A percentile compares a stretch with the other conserved stretches of the same genome.
Evolutionary conservation across 1,284 basidiomycete genomes (phyloP).

Genomic region (Leccinum huronense): DNA sequence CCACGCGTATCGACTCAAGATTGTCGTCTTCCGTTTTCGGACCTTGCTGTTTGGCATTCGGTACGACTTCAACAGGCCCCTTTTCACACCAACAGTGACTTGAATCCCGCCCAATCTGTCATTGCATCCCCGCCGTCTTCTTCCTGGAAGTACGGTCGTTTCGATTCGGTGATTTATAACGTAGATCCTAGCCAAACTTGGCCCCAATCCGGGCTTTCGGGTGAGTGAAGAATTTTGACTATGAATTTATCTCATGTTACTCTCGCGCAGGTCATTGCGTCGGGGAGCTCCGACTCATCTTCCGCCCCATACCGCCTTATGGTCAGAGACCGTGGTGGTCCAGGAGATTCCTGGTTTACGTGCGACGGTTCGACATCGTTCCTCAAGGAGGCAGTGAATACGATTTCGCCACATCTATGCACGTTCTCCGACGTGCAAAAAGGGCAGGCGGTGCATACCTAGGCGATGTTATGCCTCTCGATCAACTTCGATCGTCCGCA

Average conservation of each 20-base stretch:
- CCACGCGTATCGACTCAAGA: not conserved
- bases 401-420: not conserved
- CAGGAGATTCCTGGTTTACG: not conserved
- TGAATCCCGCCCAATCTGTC: not conserved
- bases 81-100: not conserved
- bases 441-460: not conserved
- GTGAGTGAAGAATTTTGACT: not conserved
- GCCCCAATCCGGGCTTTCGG: not conserved
- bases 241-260: not conserved
- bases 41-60: not conserved
- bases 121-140: not conserved
- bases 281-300: not conserved
- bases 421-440: not conserved
- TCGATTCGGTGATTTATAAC: not conserved
- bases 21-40: not conserved
- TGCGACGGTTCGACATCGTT: not conserved
- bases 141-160: not conserved
- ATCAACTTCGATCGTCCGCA: too few relatives aligned
- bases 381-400: not conserved
- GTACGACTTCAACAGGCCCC: not conserved
- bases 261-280: not conserved
- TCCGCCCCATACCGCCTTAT: not conserved
- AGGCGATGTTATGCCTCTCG: too few relatives aligned
- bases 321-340: slow-evolving; percentile 3
- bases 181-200: not conserved